Conservation (phyloP, 768 basidiomycete species). For the Lactarius sp. region DNA sequence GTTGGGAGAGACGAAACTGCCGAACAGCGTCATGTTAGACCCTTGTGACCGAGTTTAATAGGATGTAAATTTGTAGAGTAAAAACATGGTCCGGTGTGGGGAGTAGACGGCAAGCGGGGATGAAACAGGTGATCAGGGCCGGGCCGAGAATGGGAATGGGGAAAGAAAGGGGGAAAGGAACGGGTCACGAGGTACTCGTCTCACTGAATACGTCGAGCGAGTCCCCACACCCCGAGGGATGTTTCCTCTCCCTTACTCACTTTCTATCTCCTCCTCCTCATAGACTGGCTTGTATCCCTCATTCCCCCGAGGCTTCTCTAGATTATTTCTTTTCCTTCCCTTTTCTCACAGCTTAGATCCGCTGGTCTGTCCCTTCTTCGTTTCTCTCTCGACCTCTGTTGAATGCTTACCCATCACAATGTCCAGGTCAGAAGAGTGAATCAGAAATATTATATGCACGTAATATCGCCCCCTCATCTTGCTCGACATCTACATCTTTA, state of each 20-base stretch:
- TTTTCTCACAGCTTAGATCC: conserved; percentile 17
- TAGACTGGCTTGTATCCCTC: conserved; percentile 20
- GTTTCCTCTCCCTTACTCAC: conserved; percentile 10
- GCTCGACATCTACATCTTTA: background rate
- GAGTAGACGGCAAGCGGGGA: background rate
- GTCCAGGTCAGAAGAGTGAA: conserved; percentile 14
- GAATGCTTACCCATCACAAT: conserved; percentile 3
- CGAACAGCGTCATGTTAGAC: too few relatives aligned
- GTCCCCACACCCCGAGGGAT: conserved; percentile 10
- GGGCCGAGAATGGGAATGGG: conserved; percentile 11
- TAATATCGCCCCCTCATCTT: background rate
- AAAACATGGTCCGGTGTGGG: background rate
- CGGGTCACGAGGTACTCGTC: conserved; percentile 19
- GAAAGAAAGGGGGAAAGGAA: conserved; percentile 14
- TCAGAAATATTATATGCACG: conserved; percentile 22
- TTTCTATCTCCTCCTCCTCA: conserved; percentile 13
- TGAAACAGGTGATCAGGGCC: conserved; percentile 18
- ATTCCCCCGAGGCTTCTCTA: conserved; percentile 3
- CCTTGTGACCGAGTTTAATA: background rate
- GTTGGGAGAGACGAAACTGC: background rate
- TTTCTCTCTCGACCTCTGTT: background rate
- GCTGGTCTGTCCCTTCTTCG: background rate
- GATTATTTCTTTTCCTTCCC: conserved; percentile 19
- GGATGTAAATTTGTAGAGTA: too few relatives aligned
- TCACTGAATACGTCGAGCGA: conserved; percentile 8